These are phyloP conservation scores for Aspergillus nidulans DNA, from an alignment of 495 filamentous ascomycete genomes.

Conservation along the genomic window DNA sequence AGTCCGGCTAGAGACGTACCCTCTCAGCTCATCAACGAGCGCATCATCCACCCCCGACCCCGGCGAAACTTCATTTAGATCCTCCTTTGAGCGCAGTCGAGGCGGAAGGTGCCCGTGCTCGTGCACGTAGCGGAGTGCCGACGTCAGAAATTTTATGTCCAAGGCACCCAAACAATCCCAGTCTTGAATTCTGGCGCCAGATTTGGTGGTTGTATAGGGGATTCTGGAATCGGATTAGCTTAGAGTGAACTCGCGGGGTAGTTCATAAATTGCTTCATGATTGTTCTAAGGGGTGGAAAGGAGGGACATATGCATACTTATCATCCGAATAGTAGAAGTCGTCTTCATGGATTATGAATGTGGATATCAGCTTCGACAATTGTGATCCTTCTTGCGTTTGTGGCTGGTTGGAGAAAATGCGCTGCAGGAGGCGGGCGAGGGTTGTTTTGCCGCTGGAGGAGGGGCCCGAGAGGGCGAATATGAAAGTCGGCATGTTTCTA, in stretches of 20 bases:
- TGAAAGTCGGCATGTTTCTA: constrained; percentile 5
- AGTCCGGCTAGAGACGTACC: neutral
- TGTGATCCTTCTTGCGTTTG: neutral
- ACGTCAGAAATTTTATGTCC: constrained; percentile 58
- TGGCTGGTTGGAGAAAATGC: constrained; percentile 50
- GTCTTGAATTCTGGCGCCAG: constrained; percentile 58
- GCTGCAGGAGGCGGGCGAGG: constrained; percentile 66
- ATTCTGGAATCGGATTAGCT: constrained; percentile 35
- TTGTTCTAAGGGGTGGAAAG: too few relatives aligned
- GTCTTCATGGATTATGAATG: constrained; percentile 85
- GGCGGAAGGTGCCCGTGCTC: constrained; percentile 61
- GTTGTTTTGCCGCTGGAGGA: constrained; percentile 81
- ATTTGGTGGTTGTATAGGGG: constrained; percentile 42
- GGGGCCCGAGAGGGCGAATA: constrained; percentile 70
- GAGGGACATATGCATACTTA: constrained; percentile 40
- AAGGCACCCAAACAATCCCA: constrained; percentile 83
- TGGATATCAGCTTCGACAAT: constrained; percentile 21
- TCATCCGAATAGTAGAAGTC: constrained; percentile 83
- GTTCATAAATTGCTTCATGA: too few relatives aligned
- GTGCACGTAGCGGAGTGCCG: constrained; percentile 59
- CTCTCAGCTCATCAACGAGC: constrained; percentile 10
- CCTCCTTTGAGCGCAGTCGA: constrained; percentile 66
- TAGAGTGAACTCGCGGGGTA: neutral
- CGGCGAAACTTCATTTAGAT: constrained; percentile 59
- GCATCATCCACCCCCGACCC: constrained; percentile 40